Evolutionary conservation across 352 stramenopile genomes (phyloP).

Genomic region (Hyaloperonospora arabidopsidis): DNA sequence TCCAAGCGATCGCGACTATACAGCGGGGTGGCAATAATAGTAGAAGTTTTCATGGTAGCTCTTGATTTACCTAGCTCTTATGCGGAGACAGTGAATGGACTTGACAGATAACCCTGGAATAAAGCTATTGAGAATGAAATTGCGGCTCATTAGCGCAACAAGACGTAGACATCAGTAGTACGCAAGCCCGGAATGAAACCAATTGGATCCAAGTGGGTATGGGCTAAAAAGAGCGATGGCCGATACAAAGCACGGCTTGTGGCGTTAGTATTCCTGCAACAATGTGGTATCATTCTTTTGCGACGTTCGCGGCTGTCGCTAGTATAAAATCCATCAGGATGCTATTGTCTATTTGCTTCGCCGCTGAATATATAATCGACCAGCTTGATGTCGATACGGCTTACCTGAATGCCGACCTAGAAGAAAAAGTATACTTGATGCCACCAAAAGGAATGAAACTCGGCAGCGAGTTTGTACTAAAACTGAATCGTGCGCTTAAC

Average conservation of each 20-base stretch:
- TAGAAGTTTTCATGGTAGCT: neutral
- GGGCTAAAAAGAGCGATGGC: too few relatives aligned
- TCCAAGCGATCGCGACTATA: neutral
- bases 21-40: neutral
- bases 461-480: neutral
- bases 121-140: neutral
- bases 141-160: neutral
- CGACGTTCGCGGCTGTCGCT: slow-evolving; percentile 6
- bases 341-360: slow-evolving; percentile 1
- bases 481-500: neutral
- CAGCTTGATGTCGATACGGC: slow-evolving; percentile 1
- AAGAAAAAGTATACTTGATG: slow-evolving; percentile 5
- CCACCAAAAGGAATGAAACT: neutral
- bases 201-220: too few relatives aligned
- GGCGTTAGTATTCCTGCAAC: slow-evolving; percentile 5
- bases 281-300: slow-evolving; percentile 9
- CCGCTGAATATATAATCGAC: slow-evolving; percentile 1
- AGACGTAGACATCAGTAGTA: too few relatives aligned
- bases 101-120: too few relatives aligned
- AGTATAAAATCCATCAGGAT: slow-evolving; percentile 12
- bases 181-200: too few relatives aligned
- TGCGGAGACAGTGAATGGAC: too few relatives aligned
- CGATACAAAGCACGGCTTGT: slow-evolving; percentile 2
- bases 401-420: slow-evolving; percentile 1
- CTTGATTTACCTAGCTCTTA: neutral